Evolutionary conservation across 2,329 filamentous ascomycete genomes (phyloP), one percentile per base, ranked within the genome.

Genomic region (Neoarthrinium moseri): DNA sequence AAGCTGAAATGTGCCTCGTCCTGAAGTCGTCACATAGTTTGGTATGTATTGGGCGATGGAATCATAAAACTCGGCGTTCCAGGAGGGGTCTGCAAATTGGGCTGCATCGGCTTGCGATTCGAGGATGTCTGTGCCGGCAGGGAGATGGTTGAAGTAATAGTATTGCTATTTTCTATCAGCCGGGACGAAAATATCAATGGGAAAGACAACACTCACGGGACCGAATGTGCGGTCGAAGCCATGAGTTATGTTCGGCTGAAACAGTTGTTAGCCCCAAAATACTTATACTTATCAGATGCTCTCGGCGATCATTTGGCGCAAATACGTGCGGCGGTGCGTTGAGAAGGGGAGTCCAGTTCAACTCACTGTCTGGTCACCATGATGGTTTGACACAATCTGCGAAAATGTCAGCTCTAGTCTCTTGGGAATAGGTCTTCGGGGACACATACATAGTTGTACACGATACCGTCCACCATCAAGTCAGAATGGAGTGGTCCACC

Each of bases 211-310:
- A 27, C 11, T 29, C 44, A 56, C 51, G 5, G 80, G 82, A 2
- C 83, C 83, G 55, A 84, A 84, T 0, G 82, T 85, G 3, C 81
- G 72, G 54, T 85, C 81, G 51, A 84, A 84, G 1, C 82, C 82
- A 50, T 80, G 61, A 1, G 78, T 83, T 53, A 86, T 84, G 53
- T 84, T 83, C 5, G 82, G 81, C 41, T 41, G 12, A 13, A 21
- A 38, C 2, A 3, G 20, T 41, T 15, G 17, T 41, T 15, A 32
- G 26, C 30, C 10, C n/a, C n/a, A n/a, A n/a, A n/a, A n/a, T n/a
- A n/a, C n/a, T n/a, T n/a, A n/a, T n/a, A n/a, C n/a, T n/a, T n/a
- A n/a, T n/a, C n/a, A n/a, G n/a, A n/a, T n/a, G n/a, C n/a, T n/a
- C n/a, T n/a, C n/a, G n/a, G n/a, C n/a, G n/a, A n/a, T n/a, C n/a